A percentile compares a stretch with the other conserved stretches of the same genome.
These are phyloP conservation scores for Sugiyamaella japonica DNA, from an alignment of 1,139 yeast species.

Conservation along the genomic window DNA sequence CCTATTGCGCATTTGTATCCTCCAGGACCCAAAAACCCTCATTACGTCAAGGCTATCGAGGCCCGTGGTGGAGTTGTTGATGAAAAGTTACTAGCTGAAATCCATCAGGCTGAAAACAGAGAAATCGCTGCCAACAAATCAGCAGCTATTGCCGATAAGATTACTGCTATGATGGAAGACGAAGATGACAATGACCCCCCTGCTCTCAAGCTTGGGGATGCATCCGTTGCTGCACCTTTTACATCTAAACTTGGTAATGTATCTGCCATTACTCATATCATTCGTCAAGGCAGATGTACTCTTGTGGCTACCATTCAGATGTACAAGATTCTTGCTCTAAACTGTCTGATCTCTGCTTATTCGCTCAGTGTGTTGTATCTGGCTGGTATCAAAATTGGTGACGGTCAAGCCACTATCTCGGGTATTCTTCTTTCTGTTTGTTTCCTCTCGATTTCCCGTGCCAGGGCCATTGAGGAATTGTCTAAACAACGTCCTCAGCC, in stretches of 20 bases:
- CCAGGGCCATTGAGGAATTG: slow-evolving; percentile 83
- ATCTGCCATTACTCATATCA: slow-evolving; percentile 85
- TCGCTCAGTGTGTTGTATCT: slow-evolving; percentile 89
- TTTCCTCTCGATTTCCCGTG: slow-evolving; percentile 92
- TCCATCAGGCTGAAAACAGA: slow-evolving; percentile 44
- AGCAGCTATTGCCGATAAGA: slow-evolving; percentile 68
- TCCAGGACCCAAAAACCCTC: slow-evolving; percentile 91
- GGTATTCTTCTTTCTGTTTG: slow-evolving; percentile 91
- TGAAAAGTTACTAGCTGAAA: slow-evolving; percentile 58
- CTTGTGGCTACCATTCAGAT: slow-evolving; percentile 96
- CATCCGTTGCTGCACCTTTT: slow-evolving; percentile 99
- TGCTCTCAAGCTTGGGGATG: slow-evolving; percentile 92
- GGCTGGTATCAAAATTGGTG: slow-evolving; percentile 98
- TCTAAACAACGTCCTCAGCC: slow-evolving; percentile 97
- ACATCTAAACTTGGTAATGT: slow-evolving; percentile 93
- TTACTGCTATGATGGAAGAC: slow-evolving; percentile 66
- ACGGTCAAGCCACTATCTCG: slow-evolving; percentile 91
- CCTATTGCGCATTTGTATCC: slow-evolving; percentile 92
- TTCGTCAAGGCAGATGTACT: slow-evolving; percentile 99
- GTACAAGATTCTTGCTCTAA: slow-evolving; percentile 96
- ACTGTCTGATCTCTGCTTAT: slow-evolving; percentile 95
- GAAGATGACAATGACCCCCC: slow-evolving; percentile 88
- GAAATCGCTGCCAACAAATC: slow-evolving; percentile 44
- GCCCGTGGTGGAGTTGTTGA: slow-evolving; percentile 66
- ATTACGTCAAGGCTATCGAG: slow-evolving; percentile 82